These are phyloP conservation scores for Diplodia seriata DNA, from an alignment of 2,329 filamentous ascomycete species.

Conservation along the genomic window DNA sequence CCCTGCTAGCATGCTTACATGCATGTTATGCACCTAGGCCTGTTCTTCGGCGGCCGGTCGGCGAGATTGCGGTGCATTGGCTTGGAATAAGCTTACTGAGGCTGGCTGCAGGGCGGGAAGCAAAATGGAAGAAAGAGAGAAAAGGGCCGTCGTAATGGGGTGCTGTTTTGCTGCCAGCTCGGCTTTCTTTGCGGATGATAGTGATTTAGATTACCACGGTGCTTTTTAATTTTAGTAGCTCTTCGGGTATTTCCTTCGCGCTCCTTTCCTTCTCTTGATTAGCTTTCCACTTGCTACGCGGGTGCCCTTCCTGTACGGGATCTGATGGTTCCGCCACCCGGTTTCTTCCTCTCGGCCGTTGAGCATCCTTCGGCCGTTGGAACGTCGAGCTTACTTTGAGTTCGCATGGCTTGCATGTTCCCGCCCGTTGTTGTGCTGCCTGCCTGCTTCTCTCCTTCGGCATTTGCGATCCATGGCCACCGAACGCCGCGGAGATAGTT, in stretches of 20 bases:
- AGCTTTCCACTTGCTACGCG: no score
- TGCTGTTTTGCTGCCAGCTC: neutral
- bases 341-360: neutral
- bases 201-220: neutral
- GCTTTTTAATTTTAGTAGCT: neutral
- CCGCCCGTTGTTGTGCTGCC: no score
- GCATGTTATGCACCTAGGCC: conserved; percentile 1
- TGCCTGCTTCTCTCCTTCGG: neutral
- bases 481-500: neutral
- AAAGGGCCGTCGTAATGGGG: neutral
- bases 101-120: neutral
- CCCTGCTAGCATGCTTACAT: conserved; percentile 4
- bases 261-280: neutral
- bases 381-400: neutral
- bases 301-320: no score
- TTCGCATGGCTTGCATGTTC: neutral
- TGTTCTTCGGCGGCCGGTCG: conserved; percentile 1
- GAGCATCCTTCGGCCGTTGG: neutral
- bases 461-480: neutral
- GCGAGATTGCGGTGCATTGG: conserved; percentile 2
- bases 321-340: neutral
- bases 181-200: neutral
- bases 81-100: neutral
- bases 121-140: neutral
- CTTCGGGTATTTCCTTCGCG: neutral